Evolutionary conservation across 2,329 filamentous ascomycete genomes (phyloP), one percentile per base, ranked within the genome.

Genomic region (Calonectria hawksworthii): DNA sequence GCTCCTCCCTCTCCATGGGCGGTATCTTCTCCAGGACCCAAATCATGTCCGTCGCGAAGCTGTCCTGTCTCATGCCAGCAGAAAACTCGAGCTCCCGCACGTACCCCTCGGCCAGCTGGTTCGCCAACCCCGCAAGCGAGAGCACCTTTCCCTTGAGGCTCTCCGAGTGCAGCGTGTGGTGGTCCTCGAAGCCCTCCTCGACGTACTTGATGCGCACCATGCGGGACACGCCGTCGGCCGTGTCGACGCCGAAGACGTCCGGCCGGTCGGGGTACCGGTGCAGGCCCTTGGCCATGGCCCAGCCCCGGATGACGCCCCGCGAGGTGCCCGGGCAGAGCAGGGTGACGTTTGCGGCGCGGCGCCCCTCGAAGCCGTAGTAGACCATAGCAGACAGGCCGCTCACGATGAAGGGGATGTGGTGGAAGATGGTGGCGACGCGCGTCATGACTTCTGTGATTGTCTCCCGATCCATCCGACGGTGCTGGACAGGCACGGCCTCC

Each of bases 331-430:
- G 86, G 74, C 86, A 89, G 26, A 88, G 59, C 68, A 91, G 82
- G 52, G 81, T 86, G 23, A 90, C 76, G 59, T 84, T 80, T 7
- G 76, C 75, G 0, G 84, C 83, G 8, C 56, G 70, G 9, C 83
- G 80, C 10, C 72, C 74, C 5, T 77, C 66, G 74, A 83, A 86
- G 61, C 88, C 89, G 82, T 89, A 87, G 61, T 86, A 84, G 4
- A 83, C 78, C 74, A 91, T 83, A 16, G 88, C 88, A 0, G 85
- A 84, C 28, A 85, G 82, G 28, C 89, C 89, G 76, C 83, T 85
- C 52, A 91, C 84, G 14, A 86, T 86, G 79, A 89, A 90, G 26
- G 84, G 86, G 1, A 88, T 83, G 78, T 89, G 86, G 23, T 79
- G 76, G 26, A 91, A 84, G 6, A 84, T 80, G 0, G 66, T 63